These are phyloP conservation scores for Metarhizium brunneum DNA, from an alignment of 2,329 filamentous ascomycete species.

Conservation along the genomic window DNA sequence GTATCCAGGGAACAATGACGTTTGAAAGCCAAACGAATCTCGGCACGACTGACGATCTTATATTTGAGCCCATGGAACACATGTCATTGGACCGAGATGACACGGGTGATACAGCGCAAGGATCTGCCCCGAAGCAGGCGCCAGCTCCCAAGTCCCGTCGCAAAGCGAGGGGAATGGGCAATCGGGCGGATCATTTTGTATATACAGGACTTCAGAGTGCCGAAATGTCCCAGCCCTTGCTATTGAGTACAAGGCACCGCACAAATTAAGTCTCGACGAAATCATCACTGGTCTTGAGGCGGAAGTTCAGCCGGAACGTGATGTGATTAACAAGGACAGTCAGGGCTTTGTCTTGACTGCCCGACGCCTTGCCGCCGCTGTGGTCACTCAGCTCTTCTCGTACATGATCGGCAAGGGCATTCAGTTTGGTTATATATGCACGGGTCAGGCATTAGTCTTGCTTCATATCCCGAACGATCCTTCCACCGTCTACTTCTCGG, in stretches of 20 bases:
- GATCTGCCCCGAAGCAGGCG: not conserved
- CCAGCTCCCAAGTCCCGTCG: slow-evolving; percentile 1
- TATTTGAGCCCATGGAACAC: slow-evolving; percentile 15
- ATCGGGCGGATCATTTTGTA: slow-evolving; percentile 22
- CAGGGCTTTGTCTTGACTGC: slow-evolving; percentile 20
- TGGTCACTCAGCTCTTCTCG: slow-evolving; percentile 30
- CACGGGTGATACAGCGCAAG: not conserved
- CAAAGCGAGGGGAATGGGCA: slow-evolving; percentile 19
- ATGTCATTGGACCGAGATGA: slow-evolving; percentile 9
- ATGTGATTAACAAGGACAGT: slow-evolving; percentile 23
- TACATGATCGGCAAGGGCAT: slow-evolving; percentile 27
- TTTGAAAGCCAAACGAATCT: slow-evolving; percentile 29
- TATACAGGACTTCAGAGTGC: slow-evolving; percentile 8
- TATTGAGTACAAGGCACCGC: slow-evolving; percentile 29
- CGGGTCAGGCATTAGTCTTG: slow-evolving; percentile 23
- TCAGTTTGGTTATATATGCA: slow-evolving; percentile 25
- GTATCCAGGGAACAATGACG: slow-evolving; percentile 21
- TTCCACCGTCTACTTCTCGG: slow-evolving; percentile 21
- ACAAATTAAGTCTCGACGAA: slow-evolving; percentile 24
- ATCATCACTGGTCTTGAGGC: slow-evolving; percentile 22
- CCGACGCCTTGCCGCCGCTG: slow-evolving; percentile 22
- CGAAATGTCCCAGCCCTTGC: slow-evolving; percentile 9
- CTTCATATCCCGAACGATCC: slow-evolving; percentile 24
- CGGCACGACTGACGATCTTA: slow-evolving; percentile 11
- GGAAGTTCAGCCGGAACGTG: slow-evolving; percentile 22